Conservation (phyloP, 2,329 filamentous ascomycete genomes). For the Colletotrichum truncatum region DNA sequence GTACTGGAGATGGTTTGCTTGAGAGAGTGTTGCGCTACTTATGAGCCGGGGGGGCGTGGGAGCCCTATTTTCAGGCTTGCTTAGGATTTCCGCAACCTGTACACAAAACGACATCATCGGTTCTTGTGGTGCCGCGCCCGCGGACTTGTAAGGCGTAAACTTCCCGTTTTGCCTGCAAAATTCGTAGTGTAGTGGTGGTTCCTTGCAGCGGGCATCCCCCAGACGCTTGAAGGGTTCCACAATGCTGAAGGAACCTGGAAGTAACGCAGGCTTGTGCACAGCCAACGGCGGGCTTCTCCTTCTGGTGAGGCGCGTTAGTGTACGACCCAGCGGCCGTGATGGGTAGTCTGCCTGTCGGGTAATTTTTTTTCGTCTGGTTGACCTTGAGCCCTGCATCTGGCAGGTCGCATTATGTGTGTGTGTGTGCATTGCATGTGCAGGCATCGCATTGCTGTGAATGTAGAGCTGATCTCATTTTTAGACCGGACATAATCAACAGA, state of each 20-base stretch:
- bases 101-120: too few relatives aligned
- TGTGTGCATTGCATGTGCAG: too few relatives aligned
- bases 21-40: too few relatives aligned
- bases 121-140: too few relatives aligned
- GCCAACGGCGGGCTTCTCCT: neutral
- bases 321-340: neutral
- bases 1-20: too few relatives aligned
- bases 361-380: neutral
- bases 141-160: too few relatives aligned
- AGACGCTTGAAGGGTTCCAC: neutral
- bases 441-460: too few relatives aligned
- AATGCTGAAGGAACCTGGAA: neutral
- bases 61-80: too few relatives aligned
- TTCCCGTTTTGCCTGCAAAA: too few relatives aligned
- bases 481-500: neutral
- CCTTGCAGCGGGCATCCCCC: neutral
- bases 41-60: too few relatives aligned
- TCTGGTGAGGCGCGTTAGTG: conserved; percentile 8
- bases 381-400: neutral
- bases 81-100: too few relatives aligned
- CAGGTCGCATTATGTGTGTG: neutral
- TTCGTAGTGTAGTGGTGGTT: too few relatives aligned
- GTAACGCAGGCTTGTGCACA: neutral
- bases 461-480: neutral
- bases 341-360: neutral